Base-by-base conservation (phyloP, 768 basidiomycete genomes). In the Steccherinum ochraceum region DNA sequence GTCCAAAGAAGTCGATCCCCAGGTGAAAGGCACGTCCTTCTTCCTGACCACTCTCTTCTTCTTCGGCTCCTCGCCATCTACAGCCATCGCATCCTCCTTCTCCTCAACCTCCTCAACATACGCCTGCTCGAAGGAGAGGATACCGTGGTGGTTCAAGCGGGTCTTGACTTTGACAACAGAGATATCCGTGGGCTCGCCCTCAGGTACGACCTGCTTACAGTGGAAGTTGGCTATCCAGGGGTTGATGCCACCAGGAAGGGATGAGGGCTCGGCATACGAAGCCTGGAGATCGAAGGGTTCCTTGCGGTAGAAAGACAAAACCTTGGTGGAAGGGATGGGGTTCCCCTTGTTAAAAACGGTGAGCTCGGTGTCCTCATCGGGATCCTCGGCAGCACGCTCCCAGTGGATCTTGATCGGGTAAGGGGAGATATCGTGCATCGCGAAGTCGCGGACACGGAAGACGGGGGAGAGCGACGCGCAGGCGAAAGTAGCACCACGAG, bases 381-480 rank as follows among this genome's bases (percentile, higher is more conserved):
- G 79, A 59, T 93, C 92, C 5, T 79, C 71, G 46, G 82, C 78
- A 46, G 81, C 73, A 24, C 79, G 73, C 13, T 83, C 80, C 96
- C 96, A 98, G 45, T 81, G 79, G 51, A 95, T 84, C 68, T 87
- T 93, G 80, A 98, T 83, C 13, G 93, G 84, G 75, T 90, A 96
- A 42, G 81, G 76, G 50, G 84, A 78, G 70, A 90, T 83, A 68
- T 99, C 96, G 65, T 83, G 80, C 53, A 93, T 73, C 62, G 81
- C 75, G 77, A 99, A 99, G 55, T 98, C 94, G 57, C 93, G 88
- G 26, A 98, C 95, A 57, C 92, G 89, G 89, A 98, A 99, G 48
- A 93, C 85, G 59, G 96, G 96, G 25, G 93, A 96, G 57, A 96
- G 86, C 76, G 92, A 92, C 24, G 96, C 95, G 65, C 95, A 97